These are phyloP conservation scores for Hypoxylon perforatum DNA, from an alignment of 495 filamentous ascomycete genomes.

Conservation along the genomic window DNA sequence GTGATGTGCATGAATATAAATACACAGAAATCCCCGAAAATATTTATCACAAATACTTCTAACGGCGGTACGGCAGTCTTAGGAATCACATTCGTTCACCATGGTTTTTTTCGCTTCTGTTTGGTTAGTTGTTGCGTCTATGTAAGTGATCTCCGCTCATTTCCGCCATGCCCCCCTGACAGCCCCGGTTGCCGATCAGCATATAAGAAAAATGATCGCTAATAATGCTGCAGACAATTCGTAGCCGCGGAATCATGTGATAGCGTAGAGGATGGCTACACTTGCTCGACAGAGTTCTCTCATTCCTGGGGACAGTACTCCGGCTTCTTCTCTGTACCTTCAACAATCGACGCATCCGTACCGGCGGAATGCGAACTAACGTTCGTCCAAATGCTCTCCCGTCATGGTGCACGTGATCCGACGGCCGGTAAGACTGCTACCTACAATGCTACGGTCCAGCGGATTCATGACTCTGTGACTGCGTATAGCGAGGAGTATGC, in stretches of 20 bases:
- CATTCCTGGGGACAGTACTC: constrained; percentile 79
- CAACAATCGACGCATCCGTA: constrained; percentile 58
- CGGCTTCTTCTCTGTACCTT: constrained; percentile 71
- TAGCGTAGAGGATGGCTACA: background rate
- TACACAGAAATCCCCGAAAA: background rate
- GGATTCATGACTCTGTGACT: constrained; percentile 63
- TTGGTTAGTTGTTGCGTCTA: background rate
- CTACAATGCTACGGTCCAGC: constrained; percentile 61
- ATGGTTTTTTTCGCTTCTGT: background rate
- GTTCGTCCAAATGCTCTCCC: constrained; percentile 75
- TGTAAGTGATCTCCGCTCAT: background rate
- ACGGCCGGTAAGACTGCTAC: constrained; percentile 63
- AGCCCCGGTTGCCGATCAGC: background rate
- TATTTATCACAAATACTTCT: background rate
- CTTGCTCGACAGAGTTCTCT: constrained; percentile 54
- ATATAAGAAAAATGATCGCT: background rate
- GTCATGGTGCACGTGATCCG: constrained; percentile 76
- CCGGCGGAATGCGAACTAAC: constrained; percentile 68
- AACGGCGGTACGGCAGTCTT: background rate
- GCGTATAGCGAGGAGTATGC: constrained; percentile 59
- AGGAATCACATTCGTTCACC: background rate
- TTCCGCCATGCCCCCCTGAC: background rate
- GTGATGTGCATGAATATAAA: background rate
- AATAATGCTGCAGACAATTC: background rate
- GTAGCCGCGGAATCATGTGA: background rate